A percentile compares a stretch with the other conserved stretches of the same genome.
phyloP scores from a whole-genome alignment of 164 flowering plant species.

The Berberis thunbergii region DNA sequence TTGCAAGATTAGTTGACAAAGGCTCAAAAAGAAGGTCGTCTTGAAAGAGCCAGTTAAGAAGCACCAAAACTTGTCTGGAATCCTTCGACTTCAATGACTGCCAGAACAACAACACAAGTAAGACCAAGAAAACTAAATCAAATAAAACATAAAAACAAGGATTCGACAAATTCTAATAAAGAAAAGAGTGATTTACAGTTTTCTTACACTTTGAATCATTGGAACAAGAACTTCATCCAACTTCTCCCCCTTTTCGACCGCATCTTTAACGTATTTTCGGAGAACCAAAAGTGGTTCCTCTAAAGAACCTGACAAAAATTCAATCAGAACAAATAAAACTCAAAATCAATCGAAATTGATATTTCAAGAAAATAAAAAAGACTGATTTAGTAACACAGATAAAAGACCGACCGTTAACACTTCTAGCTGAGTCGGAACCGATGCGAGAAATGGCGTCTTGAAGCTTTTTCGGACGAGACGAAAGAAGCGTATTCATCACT shows the following conservation, averaged over 20 bases:
- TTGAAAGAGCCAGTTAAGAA: too few species aligned
- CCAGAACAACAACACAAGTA: neutral
- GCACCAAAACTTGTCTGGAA: slow-evolving; percentile 41
- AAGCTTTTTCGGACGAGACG: slow-evolving; percentile 47
- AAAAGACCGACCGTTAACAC: neutral
- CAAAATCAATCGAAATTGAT: too few species aligned
- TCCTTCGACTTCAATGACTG: slow-evolving; percentile 15
- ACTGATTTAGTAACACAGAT: neutral
- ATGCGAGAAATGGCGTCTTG: slow-evolving; percentile 44
- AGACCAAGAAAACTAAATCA: neutral
- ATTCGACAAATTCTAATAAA: neutral
- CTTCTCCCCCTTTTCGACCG: slow-evolving; percentile 29
- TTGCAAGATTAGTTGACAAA: slow-evolving; percentile 33
- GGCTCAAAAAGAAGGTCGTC: slow-evolving; percentile 49
- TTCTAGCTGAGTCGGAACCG: slow-evolving; percentile 14
- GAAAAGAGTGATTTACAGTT: too few species aligned
- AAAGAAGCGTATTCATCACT: slow-evolving; percentile 43
- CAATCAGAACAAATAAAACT: slow-evolving; percentile 16
- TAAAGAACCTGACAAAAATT: slow-evolving; percentile 17
- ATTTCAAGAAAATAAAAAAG: too few species aligned
- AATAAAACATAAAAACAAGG: neutral
- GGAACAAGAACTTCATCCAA: slow-evolving; percentile 46
- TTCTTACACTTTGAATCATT: too few species aligned
- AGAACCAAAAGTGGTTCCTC: slow-evolving; percentile 57
- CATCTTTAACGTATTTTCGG: slow-evolving; percentile 40